Conservation (phyloP, 805 yeast genomes). For the Saccharomycopsis sp. region DNA sequence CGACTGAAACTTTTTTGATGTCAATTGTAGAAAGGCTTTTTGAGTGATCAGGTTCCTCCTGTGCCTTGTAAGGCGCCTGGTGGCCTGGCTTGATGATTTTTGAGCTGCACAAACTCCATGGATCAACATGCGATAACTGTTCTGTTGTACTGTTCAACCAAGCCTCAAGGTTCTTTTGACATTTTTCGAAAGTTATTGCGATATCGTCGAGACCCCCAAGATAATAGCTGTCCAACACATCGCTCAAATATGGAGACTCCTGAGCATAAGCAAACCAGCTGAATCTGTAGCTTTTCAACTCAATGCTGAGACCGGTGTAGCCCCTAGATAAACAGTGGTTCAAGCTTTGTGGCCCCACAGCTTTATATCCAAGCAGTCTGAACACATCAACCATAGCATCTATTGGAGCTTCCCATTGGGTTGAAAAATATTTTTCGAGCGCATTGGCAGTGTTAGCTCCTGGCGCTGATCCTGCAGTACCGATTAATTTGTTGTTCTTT, state of each 20-base stretch:
- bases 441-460: conserved; percentile 16
- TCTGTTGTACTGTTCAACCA: conserved; percentile 25
- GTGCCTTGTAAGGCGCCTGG: no score
- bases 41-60: not conserved
- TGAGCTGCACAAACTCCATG: conserved; percentile 28
- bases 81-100: conserved; percentile 12
- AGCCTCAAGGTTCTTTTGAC: conserved; percentile 25
- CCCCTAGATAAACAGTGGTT: conserved; percentile 49
- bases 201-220: conserved; percentile 33
- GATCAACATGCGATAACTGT: conserved; percentile 21
- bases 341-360: conserved; percentile 29
- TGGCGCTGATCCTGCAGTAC: conserved; percentile 21
- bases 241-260: conserved; percentile 28
- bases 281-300: conserved; percentile 9
- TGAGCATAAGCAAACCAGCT: conserved; percentile 10
- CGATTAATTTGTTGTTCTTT: not conserved
- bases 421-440: conserved; percentile 22
- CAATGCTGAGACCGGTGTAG: conserved; percentile 11
- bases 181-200: conserved; percentile 23
- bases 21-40: not conserved
- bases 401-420: conserved; percentile 36
- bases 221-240: conserved; percentile 27
- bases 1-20: no score
- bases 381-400: conserved; percentile 37
- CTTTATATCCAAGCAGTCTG: conserved; percentile 29